A percentile compares a stretch with the other conserved stretches of the same genome.
Evolutionary conservation across 805 yeast genomes (phyloP).

Genomic region (Komagataella kurtzmanii): DNA sequence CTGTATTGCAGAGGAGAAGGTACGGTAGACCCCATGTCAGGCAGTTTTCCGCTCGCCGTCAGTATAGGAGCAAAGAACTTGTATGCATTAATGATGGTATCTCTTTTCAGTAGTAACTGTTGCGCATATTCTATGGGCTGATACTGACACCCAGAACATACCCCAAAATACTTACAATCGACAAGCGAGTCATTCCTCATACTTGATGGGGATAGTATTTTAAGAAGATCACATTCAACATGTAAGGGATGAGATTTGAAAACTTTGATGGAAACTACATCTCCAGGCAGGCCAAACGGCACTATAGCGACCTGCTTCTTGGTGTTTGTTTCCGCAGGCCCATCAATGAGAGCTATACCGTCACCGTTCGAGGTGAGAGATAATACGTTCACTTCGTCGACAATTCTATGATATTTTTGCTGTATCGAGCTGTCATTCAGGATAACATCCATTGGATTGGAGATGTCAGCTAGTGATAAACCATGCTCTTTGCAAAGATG

Average conservation of each 20-base stretch:
- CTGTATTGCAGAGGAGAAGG: conserved; percentile 62
- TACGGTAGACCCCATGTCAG: conserved; percentile 35
- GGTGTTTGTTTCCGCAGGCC: conserved; percentile 26
- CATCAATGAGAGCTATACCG: conserved; percentile 60
- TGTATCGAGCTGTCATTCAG: conserved; percentile 43
- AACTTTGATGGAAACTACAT: conserved; percentile 52
- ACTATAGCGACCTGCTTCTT: conserved; percentile 52
- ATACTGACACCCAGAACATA: conserved; percentile 91
- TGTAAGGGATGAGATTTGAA: conserved; percentile 67
- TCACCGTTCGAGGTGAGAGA: conserved; percentile 72
- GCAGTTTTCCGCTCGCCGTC: conserved; percentile 28
- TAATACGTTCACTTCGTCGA: conserved; percentile 41
- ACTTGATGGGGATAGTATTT: conserved; percentile 21
- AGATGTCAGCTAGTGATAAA: conserved; percentile 31
- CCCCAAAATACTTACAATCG: conserved; percentile 76
- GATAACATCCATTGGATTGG: conserved; percentile 52
- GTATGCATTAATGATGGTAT: conserved; percentile 74
- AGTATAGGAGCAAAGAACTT: conserved; percentile 57
- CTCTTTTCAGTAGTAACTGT: conserved; percentile 60
- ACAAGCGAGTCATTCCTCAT: conserved; percentile 44
- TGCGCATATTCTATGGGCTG: conserved; percentile 64
- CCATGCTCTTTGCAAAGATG: conserved; percentile 31
- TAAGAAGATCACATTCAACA: conserved; percentile 62
- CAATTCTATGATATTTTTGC: conserved; percentile 41
- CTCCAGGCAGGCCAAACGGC: conserved; percentile 88